Conservation (phyloP, 2,329 filamentous ascomycete genomes). For the Ceratocystis huliohia region DNA sequence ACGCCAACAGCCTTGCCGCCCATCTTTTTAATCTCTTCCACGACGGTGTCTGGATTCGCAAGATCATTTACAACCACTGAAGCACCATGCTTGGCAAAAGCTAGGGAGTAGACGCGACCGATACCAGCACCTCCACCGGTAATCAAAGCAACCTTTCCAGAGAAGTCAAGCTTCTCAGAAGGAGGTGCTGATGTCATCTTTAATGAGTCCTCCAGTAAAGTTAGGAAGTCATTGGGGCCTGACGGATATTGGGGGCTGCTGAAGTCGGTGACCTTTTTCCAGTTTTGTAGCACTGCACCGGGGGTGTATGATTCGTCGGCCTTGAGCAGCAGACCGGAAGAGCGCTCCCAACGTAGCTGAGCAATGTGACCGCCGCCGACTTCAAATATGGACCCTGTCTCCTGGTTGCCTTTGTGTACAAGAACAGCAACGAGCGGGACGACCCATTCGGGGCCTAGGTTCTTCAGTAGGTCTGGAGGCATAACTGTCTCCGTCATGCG, state of each 20-base stretch:
- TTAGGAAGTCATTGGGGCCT: slow-evolving; percentile 78
- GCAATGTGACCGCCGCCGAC: slow-evolving; percentile 83
- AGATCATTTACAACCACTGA: slow-evolving; percentile 91
- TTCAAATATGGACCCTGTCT: slow-evolving; percentile 86
- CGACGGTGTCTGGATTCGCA: slow-evolving; percentile 79
- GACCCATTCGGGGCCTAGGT: slow-evolving; percentile 85
- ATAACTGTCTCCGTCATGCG: slow-evolving; percentile 93
- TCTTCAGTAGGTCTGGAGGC: slow-evolving; percentile 80
- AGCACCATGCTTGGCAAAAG: slow-evolving; percentile 73
- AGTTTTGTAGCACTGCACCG: slow-evolving; percentile 75
- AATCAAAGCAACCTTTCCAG: slow-evolving; percentile 71
- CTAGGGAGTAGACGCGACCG: slow-evolving; percentile 77
- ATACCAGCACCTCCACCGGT: slow-evolving; percentile 85
- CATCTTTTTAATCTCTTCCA: slow-evolving; percentile 78
- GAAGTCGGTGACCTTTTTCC: slow-evolving; percentile 80
- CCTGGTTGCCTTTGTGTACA: slow-evolving; percentile 74
- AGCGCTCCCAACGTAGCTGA: slow-evolving; percentile 90
- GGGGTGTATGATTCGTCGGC: slow-evolving; percentile 80
- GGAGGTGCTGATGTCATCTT: slow-evolving; percentile 60
- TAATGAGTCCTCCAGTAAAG: slow-evolving; percentile 69
- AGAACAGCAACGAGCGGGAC: slow-evolving; percentile 84
- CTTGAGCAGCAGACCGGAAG: slow-evolving; percentile 78
- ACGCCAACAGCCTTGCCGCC: slow-evolving; percentile 86
- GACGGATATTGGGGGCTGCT: slow-evolving; percentile 69
- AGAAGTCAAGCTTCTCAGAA: slow-evolving; percentile 66